Evolutionary conservation across 345 rosid genomes (phyloP), one percentile per base, ranked within the genome.

Genomic region (Aquilaria sinensis): DNA sequence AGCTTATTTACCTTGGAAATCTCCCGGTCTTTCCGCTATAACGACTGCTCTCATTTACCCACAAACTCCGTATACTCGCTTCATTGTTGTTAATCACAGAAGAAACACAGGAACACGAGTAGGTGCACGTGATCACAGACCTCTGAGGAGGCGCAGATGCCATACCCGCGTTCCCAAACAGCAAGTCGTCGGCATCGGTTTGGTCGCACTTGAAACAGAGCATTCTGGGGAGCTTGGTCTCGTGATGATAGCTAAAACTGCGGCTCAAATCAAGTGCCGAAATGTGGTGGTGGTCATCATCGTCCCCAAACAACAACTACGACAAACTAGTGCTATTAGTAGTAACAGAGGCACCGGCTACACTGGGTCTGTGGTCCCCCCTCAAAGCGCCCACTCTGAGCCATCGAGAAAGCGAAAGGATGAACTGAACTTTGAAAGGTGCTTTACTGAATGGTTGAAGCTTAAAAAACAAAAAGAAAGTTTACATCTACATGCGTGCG

Each of bases 191-290:
- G 63, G 55, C 71, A 57, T 67, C 84, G 45, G 55, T 71, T 54
- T 70, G 71, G 47, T 57, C 53, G 29, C 79, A 79, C 9, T 87
- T 90, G 57, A 92, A 88, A 66, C 88, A 86, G 34, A 92, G 92
- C 96, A 92, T 92, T 79, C 59, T 78, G 45, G 94, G 80, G 31
- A 76, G 67, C 56, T 70, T 84, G 51, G 31, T 62, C 53, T 55
- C 32, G 48, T 54, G 33, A 59, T 64, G 23, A 53, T 57, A 53
- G 60, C 15, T 50, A 12, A 65, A 74, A 29, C 61, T 29, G 34
- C 49, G 71, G 31, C 41, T 74, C 23, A 72, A 33, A 72, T 63
- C 70, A 16, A 66, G 60, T 61, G 67, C 76, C 60, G 47, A 64
- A 56, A 58, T 46, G 31, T 56, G 75, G 56, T 70, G 59, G 41